Percentiles rank a stretch among this genome's conserved stretches.
These are phyloP conservation scores for Cladorrhinum sp. DNA, from an alignment of 2,329 filamentous ascomycete genomes.

Conservation along the genomic window DNA sequence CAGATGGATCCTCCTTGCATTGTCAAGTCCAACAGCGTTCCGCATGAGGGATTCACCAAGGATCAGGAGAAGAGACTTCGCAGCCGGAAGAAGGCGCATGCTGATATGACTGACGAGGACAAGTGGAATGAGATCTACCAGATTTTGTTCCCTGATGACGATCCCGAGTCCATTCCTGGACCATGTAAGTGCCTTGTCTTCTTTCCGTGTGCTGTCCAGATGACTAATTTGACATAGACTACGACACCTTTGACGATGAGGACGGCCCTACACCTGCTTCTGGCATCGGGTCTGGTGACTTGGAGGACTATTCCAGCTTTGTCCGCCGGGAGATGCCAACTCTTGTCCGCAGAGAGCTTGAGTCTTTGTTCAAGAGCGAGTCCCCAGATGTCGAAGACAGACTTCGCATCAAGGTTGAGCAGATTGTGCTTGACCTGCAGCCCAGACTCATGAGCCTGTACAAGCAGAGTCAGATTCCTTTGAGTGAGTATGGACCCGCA, in stretches of 20 bases:
- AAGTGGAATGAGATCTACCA: constrained; percentile 29
- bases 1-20: constrained; percentile 26
- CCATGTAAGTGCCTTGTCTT: constrained; percentile 20
- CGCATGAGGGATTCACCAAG: constrained; percentile 26
- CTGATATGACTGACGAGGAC: constrained; percentile 27
- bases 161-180: constrained; percentile 17
- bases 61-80: constrained; percentile 27
- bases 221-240: constrained; percentile 8
- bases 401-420: constrained; percentile 21
- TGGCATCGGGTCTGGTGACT: constrained; percentile 5
- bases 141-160: constrained; percentile 27
- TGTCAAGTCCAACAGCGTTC: constrained; percentile 11
- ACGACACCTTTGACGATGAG: constrained; percentile 18
- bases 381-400: constrained; percentile 25
- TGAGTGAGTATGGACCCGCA: constrained; percentile 24
- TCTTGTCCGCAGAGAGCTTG: constrained; percentile 25
- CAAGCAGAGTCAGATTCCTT: constrained; percentile 24
- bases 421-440: constrained; percentile 26
- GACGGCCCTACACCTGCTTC: constrained; percentile 4
- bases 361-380: constrained; percentile 22
- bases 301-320: constrained; percentile 27
- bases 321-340: constrained; percentile 27
- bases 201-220: neutral
- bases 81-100: constrained; percentile 27
- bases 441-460: constrained; percentile 23